phyloP scores from a whole-genome alignment of 768 basidiomycete species.

The Baorangia bicolor region DNA sequence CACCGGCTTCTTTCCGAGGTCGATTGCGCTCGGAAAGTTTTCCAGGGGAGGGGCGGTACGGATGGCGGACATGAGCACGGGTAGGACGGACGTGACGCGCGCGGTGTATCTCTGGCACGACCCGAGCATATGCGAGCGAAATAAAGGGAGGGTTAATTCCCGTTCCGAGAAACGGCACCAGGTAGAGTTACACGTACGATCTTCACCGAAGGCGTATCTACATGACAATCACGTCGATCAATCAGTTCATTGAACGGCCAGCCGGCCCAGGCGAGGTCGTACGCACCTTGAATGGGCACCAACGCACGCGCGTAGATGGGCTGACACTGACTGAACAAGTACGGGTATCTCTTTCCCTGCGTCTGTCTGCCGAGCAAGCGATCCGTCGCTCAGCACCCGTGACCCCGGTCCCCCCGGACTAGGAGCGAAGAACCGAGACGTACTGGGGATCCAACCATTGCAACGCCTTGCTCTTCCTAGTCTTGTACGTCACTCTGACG shows the following conservation, averaged over 20 bases:
- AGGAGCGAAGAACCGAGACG: conserved; percentile 12
- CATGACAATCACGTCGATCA: background rate
- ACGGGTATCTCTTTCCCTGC: conserved; percentile 82
- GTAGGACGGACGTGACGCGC: conserved; percentile 67
- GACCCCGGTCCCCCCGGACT: background rate
- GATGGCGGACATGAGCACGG: conserved; percentile 84
- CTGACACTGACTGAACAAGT: conserved; percentile 93
- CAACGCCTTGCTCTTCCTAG: conserved; percentile 74
- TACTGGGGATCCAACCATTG: conserved; percentile 86
- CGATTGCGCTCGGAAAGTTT: conserved; percentile 67
- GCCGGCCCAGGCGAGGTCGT: background rate
- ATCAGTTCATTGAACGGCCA: background rate
- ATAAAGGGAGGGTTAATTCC: background rate
- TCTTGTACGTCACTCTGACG: conserved; percentile 64
- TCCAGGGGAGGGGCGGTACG: conserved; percentile 70
- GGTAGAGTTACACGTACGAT: conserved; percentile 48
- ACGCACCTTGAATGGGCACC: conserved; percentile 70
- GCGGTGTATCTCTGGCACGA: conserved; percentile 68
- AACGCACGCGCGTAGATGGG: conserved; percentile 85
- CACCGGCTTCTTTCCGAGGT: conserved; percentile 67
- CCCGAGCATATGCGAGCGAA: background rate
- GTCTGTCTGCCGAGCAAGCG: conserved; percentile 57
- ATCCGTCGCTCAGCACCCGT: background rate
- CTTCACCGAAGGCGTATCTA: conserved; percentile 86
- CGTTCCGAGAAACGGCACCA: background rate